Percentiles rank a stretch among this genome's conserved stretches.
Evolutionary conservation across 768 basidiomycete genomes (phyloP).

Genomic region (Psilocybe cubensis): DNA sequence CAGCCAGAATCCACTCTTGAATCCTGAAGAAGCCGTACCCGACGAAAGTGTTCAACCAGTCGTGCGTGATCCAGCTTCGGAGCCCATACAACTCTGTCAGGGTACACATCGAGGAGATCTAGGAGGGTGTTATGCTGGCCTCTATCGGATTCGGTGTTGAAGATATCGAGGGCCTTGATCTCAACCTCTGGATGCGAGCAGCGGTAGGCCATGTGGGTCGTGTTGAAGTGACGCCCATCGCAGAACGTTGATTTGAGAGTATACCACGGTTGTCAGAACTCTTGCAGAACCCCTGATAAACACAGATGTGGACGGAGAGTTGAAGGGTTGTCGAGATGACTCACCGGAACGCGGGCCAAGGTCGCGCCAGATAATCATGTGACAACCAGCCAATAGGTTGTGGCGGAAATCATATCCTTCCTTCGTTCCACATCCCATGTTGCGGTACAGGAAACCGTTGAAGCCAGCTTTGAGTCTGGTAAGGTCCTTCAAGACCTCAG

Average conservation of each 20-base stretch:
- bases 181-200: slow-evolving; percentile 4
- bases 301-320: background rate
- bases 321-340: background rate
- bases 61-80: slow-evolving; percentile 3
- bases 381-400: slow-evolving; percentile 1
- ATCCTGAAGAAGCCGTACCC: background rate
- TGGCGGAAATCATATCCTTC: background rate
- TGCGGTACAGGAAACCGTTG: slow-evolving; percentile 14
- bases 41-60: slow-evolving; percentile 1
- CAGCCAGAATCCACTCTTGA: background rate
- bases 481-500: slow-evolving; percentile 14
- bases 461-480: background rate
- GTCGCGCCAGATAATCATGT: background rate
- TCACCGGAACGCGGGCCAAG: background rate
- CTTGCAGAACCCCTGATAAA: background rate
- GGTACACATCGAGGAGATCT: slow-evolving; percentile 7
- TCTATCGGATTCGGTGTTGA: background rate
- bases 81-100: background rate
- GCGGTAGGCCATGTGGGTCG: background rate
- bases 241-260: background rate
- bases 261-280: background rate
- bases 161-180: background rate
- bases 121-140: background rate
- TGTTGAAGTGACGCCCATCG: background rate
- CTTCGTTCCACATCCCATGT: slow-evolving; percentile 6